Evolutionary conservation across 352 stramenopile species (phyloP), one percentile per base, ranked within the genome.

Genomic region (Phytophthora sojae): DNA sequence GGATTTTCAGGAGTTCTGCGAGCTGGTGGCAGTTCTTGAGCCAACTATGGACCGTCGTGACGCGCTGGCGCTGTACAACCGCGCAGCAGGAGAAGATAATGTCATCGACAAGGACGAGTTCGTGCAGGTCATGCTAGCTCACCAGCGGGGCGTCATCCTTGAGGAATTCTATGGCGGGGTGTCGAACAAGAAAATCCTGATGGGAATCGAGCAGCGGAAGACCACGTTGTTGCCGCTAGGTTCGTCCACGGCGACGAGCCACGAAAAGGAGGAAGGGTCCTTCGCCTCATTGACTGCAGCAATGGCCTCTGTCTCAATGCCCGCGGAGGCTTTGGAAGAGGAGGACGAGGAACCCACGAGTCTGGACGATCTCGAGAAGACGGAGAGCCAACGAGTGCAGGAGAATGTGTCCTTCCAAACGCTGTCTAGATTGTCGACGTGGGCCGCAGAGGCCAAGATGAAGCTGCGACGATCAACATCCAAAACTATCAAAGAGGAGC

Each of bases 51-150:
- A 89, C 21, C 81, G 85, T 21, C 83, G 84, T 4, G 83, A 95
- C 25, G 75, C 71, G 2, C 60, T 93, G 19, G 61, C 69, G 32
- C 67, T 93, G 25, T 93, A 93, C 60, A 91, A 90, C 56, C 75
- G 79, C 21, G 83, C 85, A 6, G 83, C 84, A 32, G 83, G 83
- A 5, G 83, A 91, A 15, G 84, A 95, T 59, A 79, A 93, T 25
- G 82, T 93, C n/a, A 91, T 93, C 32, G 88, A 93, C 58, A 90
- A 90, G 60, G 81, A 93, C 23, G 84, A 93, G 58, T 93, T 95
- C 52, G 82, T 91, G 17, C 74, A 91, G 25, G 79, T 90, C 9
- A 93, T 94, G 87, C 75, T 94, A 4, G 67, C 81, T 19, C 85
- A 93, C 52, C 87, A 94, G 68, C 87, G 86, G 25, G 75, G 79